These are phyloP conservation scores for Macrophomina pseudophaseolina DNA, from an alignment of 2,329 filamentous ascomycete genomes.

Conservation along the genomic window DNA sequence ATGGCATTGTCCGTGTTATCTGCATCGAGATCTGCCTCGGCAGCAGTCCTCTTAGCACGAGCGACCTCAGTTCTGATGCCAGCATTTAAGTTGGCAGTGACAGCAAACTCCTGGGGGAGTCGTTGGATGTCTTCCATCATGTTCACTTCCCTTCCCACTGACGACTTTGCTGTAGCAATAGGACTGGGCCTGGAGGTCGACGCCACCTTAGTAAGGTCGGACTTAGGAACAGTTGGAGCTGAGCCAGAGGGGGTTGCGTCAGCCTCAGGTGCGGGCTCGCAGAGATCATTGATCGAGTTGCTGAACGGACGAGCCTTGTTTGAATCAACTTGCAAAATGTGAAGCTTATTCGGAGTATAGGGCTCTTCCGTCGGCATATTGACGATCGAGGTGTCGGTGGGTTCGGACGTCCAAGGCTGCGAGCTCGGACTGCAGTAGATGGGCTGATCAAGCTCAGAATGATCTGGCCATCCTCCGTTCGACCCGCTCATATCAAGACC, in stretches of 20 bases:
- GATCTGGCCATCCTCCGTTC: not conserved
- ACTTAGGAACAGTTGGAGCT: not conserved
- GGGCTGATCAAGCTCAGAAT: not conserved
- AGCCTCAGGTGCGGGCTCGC: slow-evolving; percentile 6
- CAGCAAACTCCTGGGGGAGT: not conserved
- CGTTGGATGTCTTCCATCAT: not conserved
- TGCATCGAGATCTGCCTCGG: slow-evolving; percentile 5
- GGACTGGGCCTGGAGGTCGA: not conserved
- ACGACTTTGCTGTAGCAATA: not conserved
- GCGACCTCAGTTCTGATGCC: not conserved
- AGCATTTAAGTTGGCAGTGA: not conserved
- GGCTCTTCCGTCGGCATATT: not conserved
- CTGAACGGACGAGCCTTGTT: slow-evolving; percentile 16
- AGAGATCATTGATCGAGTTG: slow-evolving; percentile 21
- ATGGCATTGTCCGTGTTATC: not conserved
- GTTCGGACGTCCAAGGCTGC: not conserved
- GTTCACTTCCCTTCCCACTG: not conserved
- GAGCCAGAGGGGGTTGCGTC: not conserved
- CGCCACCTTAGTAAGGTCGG: not conserved
- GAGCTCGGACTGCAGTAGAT: not conserved
- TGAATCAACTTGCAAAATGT: not conserved
- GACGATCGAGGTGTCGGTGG: not conserved
- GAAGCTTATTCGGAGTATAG: not conserved
- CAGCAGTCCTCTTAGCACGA: not conserved
- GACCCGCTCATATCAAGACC: not conserved